These are phyloP conservation scores for Lophium mytilinum DNA, from an alignment of 495 filamentous ascomycete genomes.

Conservation along the genomic window DNA sequence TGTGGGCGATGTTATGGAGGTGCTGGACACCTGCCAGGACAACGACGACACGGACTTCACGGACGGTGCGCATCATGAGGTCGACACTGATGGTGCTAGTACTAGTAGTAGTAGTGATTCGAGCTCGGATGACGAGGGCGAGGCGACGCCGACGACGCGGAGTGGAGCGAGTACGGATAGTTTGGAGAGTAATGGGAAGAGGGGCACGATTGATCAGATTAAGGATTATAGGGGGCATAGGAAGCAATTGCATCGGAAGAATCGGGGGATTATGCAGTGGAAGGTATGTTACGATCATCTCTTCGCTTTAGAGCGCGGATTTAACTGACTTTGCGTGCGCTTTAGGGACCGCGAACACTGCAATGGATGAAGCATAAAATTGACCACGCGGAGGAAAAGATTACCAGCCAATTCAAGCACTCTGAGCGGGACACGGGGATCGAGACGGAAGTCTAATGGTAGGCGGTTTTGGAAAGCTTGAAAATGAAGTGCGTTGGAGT, in stretches of 20 bases:
- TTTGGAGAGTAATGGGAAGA: conserved; percentile 25
- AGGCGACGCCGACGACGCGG: conserved; percentile 2
- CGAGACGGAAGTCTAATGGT: conserved; percentile 37
- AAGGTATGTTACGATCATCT: conserved; percentile 16
- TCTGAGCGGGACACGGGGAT: conserved; percentile 34
- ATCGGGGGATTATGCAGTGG: conserved; percentile 43
- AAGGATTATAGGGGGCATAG: conserved; percentile 37
- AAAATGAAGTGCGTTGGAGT: no score
- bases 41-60: conserved; percentile 37
- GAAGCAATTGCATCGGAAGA: conserved; percentile 36
- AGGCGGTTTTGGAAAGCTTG: not conserved
- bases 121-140: conserved; percentile 8
- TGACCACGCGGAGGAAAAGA: conserved; percentile 30
- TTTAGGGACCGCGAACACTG: conserved; percentile 32
- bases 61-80: conserved; percentile 16
- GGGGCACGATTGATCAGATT: conserved; percentile 36
- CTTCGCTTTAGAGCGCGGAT: not conserved
- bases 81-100: conserved; percentile 1
- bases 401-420: conserved; percentile 33
- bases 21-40: conserved; percentile 53
- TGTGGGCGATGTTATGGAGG: conserved; percentile 52
- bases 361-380: conserved; percentile 36
- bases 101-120: conserved; percentile 6
- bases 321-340: not conserved
- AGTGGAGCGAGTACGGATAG: conserved; percentile 24